These are phyloP conservation scores for Amanita pallidorosea DNA, from an alignment of 768 basidiomycete species.

Conservation along the genomic window DNA sequence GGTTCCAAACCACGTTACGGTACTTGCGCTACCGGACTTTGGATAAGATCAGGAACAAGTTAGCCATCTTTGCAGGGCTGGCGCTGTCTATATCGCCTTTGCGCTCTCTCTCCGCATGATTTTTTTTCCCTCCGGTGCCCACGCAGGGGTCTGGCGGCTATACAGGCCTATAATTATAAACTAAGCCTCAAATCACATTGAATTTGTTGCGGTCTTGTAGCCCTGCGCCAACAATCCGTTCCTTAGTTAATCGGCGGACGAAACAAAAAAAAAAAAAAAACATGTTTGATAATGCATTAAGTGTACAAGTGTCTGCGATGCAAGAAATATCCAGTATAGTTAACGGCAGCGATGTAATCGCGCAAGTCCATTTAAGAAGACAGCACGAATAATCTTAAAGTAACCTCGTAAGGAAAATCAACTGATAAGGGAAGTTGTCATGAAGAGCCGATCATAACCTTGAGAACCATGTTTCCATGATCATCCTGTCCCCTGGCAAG, in stretches of 20 bases:
- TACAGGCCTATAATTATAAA: background rate
- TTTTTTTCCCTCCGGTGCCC: background rate
- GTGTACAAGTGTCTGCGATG: constrained; percentile 4
- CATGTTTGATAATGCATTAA: constrained; percentile 1
- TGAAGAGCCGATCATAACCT: constrained; percentile 66
- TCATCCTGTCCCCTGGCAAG: constrained; percentile 71
- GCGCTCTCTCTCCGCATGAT: background rate
- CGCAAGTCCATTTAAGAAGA: background rate
- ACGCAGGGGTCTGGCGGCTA: background rate
- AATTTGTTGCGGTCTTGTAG: background rate
- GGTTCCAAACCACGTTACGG: background rate
- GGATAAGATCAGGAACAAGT: background rate
- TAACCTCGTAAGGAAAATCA: constrained; percentile 3
- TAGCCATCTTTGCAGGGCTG: background rate
- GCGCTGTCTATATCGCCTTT: background rate
- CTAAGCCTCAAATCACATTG: background rate
- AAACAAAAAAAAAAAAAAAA: background rate
- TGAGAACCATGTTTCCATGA: constrained; percentile 73
- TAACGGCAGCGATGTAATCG: background rate
- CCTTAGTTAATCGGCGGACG: background rate
- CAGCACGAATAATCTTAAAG: constrained; percentile 2
- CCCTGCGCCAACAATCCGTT: background rate
- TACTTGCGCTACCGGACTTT: background rate
- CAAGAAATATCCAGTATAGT: constrained; percentile 5
- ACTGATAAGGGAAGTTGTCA: constrained; percentile 6